Base-by-base conservation (phyloP, 2,329 filamentous ascomycete species). In the Colletotrichum eremochloae region DNA sequence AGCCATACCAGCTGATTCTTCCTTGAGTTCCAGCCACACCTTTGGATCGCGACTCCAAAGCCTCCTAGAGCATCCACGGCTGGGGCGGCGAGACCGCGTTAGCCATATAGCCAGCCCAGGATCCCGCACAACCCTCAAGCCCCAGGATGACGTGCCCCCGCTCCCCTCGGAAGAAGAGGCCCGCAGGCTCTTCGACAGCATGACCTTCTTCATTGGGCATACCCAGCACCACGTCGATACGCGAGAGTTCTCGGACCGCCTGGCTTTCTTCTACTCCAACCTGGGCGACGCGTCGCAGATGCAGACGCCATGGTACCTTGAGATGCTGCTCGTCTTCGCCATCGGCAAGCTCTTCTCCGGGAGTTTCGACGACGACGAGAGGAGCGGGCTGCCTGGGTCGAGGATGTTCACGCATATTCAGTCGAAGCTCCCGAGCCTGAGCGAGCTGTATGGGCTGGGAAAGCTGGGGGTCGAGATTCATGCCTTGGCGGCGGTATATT, bases 191-290 rank as follows among this genome's bases (percentile, higher is more conserved):
- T 72, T 75, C 48, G 74, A 73, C 36, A 74, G 74, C 31, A 76
- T 73, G 57, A 75, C 76, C 46, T 48, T 76, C 40, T 75, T 77
- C 60, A 74, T 77, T 42, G 76, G 73, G 12, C 74, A 77, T 40
- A 76, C 76, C 31, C 76, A 75, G 56, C 76, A 75, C 48, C 76
- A 76, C 18, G 74, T 77, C 57, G 76, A 76, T 29, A 75, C 76
- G 2, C 71, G 76, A 31, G 63, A 76, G 62, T 74, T 74, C 46
- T 73, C 72, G 7, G 72, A 74, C 48, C 53, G 66, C 20, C 61
- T 74, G 9, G 71, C 70, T 2, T 63, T 68, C 31, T 62, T 73
- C 42, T 74, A 73, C 44, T 52, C 67, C 8, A 64, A 67, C 20
- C 3, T 58, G 9, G 46, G 8, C 2, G 48, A 68, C 5, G 40